phyloP scores from a whole-genome alignment of 2,329 filamentous ascomycete species.

The Truncatella angustata region DNA sequence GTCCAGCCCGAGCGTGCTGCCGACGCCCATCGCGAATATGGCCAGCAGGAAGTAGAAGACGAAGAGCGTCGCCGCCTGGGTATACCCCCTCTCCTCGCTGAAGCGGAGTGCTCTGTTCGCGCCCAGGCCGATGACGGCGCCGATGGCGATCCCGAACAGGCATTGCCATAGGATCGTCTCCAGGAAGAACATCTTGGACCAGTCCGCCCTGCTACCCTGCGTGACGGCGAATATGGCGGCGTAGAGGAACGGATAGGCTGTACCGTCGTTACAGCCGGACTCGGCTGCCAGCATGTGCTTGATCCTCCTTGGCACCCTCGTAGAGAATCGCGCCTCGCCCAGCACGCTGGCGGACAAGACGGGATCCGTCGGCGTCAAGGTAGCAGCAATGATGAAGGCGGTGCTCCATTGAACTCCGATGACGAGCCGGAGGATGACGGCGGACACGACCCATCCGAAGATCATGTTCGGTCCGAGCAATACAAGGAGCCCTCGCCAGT shows the following conservation, averaged over 20 bases:
- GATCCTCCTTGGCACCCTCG: slow-evolving; percentile 54
- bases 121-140: slow-evolving; percentile 46
- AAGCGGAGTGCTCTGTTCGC: slow-evolving; percentile 46
- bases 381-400: slow-evolving; percentile 57
- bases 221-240: slow-evolving; percentile 50
- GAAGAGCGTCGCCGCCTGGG: slow-evolving; percentile 53
- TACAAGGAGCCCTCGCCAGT: slow-evolving; percentile 53
- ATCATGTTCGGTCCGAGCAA: slow-evolving; percentile 60
- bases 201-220: not conserved
- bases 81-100: slow-evolving; percentile 46
- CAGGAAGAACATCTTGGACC: slow-evolving; percentile 1
- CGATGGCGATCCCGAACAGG: slow-evolving; percentile 54
- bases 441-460: slow-evolving; percentile 59
- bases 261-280: slow-evolving; percentile 61
- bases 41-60: slow-evolving; percentile 47
- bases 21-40: slow-evolving; percentile 53
- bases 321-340: slow-evolving; percentile 62
- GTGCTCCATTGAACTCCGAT: slow-evolving; percentile 53
- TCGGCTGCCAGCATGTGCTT: slow-evolving; percentile 62
- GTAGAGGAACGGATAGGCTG: slow-evolving; percentile 61
- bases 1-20: slow-evolving; percentile 57
- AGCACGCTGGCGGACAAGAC: slow-evolving; percentile 57
- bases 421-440: slow-evolving; percentile 53
- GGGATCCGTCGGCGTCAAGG: slow-evolving; percentile 61
- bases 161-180: slow-evolving; percentile 38